Evolutionary conservation across 768 basidiomycete species (phyloP).

Genomic region (Tylopilus sp.): DNA sequence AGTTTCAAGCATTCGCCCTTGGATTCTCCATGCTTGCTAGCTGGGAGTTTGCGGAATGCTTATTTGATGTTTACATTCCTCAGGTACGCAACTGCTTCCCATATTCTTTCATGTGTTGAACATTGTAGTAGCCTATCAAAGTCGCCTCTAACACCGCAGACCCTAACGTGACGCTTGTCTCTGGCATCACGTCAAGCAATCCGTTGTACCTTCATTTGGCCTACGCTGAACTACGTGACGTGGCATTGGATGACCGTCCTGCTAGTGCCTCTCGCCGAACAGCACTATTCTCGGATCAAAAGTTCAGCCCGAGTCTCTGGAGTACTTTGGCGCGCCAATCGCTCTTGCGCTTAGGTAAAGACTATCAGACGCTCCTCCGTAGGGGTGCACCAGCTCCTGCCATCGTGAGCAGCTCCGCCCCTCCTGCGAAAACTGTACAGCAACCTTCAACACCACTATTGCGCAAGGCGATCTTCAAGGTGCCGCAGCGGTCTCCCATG

Average conservation of each 20-base stretch:
- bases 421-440: constrained; percentile 28
- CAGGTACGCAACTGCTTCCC: constrained; percentile 38
- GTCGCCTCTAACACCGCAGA: constrained; percentile 47
- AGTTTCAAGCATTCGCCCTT: constrained; percentile 48
- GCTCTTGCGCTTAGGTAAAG: constrained; percentile 58
- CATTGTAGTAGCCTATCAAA: constrained; percentile 40
- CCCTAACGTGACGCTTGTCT: constrained; percentile 54
- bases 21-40: constrained; percentile 47
- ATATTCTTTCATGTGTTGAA: constrained; percentile 1
- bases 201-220: constrained; percentile 59
- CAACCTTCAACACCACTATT: constrained; percentile 36
- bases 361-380: constrained; percentile 64
- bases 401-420: constrained; percentile 19
- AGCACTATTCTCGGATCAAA: constrained; percentile 66
- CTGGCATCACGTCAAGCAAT: constrained; percentile 58
- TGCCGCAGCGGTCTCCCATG: constrained; percentile 46
- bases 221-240: constrained; percentile 54
- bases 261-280: constrained; percentile 44
- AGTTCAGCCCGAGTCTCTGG: constrained; percentile 65
- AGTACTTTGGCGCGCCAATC: constrained; percentile 52
- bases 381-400: constrained; percentile 42
- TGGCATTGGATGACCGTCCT: constrained; percentile 45
- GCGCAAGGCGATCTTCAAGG: constrained; percentile 40
- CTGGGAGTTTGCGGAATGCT: constrained; percentile 62
- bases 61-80: constrained; percentile 59